Evolutionary conservation across 2,329 filamentous ascomycete species (phyloP), one percentile per base, ranked within the genome.

Genomic region (Trichothecium roseum): DNA sequence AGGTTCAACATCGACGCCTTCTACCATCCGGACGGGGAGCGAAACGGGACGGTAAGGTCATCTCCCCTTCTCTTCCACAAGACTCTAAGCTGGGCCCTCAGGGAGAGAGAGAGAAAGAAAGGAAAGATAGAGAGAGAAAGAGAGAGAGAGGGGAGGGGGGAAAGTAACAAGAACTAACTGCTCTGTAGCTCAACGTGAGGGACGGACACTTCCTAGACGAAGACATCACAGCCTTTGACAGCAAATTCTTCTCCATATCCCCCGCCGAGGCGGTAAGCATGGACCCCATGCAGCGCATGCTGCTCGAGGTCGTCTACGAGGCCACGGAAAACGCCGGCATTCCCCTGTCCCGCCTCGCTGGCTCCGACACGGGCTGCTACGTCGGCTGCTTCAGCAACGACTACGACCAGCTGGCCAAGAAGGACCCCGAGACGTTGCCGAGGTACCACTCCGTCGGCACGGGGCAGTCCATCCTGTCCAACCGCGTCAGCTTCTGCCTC

Each of bases 401-500:
- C 30, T 29, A 38, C 28, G 17, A 14, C 6, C 20, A 30, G 16
- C 32, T 30, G 31, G 16, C 35, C 12, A 6, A 10, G 4, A 24
- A 27, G 5, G 37, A 35, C 29, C 5, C 16, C 8, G 35, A 34
- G 27, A 14, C 17, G n/a, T 5, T 22, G 12, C 17, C 8, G 9
- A 31, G 47, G 53, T 38, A 39, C 14, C 47, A 52, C 35, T 45
- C 53, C 30, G 56, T 50, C 3, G 54, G 55, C 42, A 45, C 38
- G 8, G 45, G 45, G 15, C 43, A 43, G 29, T 42, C 48, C 20
- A 49, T 56, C 8, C 39, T 58, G 3, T 45, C 54, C 36, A 59
- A 60, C 41, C 51, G 62, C 1, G 53, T 64, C 28, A 49, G 48
- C 5, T 48, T 63, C 38, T 42, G 53, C 14, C 62, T 62, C 37